Evolutionary conservation across 1,284 basidiomycete species (phyloP).

Genomic region (Ceraceosorus guamensis): DNA sequence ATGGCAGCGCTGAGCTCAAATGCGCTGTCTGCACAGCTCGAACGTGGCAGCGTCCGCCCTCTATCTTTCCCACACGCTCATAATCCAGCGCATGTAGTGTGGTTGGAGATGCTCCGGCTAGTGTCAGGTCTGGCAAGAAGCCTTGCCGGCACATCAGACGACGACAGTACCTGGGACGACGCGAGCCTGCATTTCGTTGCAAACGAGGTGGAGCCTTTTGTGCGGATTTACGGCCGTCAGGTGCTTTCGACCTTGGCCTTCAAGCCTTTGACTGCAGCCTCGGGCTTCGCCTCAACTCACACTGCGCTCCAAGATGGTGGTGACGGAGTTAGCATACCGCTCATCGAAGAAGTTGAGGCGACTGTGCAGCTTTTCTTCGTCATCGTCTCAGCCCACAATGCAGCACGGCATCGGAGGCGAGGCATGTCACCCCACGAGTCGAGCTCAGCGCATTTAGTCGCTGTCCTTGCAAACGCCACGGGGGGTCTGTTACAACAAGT

Average conservation of each 20-base stretch:
- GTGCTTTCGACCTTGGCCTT: neutral
- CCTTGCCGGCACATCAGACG: slow-evolving; percentile 52
- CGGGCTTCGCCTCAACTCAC: no score
- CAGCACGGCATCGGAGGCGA: no score
- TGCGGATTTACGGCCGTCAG: slow-evolving; percentile 63
- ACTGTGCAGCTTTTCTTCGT: slow-evolving; percentile 23
- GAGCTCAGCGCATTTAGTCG: slow-evolving; percentile 47
- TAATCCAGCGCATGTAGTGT: slow-evolving; percentile 69
- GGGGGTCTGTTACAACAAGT: slow-evolving; percentile 74
- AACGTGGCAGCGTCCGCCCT: slow-evolving; percentile 63
- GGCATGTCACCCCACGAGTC: neutral
- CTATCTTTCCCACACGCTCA: slow-evolving; percentile 62
- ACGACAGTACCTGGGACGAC: neutral
- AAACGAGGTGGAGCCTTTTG: slow-evolving; percentile 73
- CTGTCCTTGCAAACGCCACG: slow-evolving; percentile 61
- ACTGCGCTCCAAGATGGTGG: no score
- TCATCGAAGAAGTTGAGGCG: slow-evolving; percentile 24
- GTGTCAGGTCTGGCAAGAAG: slow-evolving; percentile 64
- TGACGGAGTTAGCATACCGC: slow-evolving; percentile 17
- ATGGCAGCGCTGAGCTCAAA: slow-evolving; percentile 76
- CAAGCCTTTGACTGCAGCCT: neutral
- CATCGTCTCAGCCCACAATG: slow-evolving; percentile 5
- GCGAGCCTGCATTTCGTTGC: slow-evolving; percentile 73
- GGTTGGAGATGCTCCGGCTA: slow-evolving; percentile 76
- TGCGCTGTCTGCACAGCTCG: slow-evolving; percentile 66